These are phyloP conservation scores for Mycena haematopus DNA, from an alignment of 768 basidiomycete species.

Conservation along the genomic window DNA sequence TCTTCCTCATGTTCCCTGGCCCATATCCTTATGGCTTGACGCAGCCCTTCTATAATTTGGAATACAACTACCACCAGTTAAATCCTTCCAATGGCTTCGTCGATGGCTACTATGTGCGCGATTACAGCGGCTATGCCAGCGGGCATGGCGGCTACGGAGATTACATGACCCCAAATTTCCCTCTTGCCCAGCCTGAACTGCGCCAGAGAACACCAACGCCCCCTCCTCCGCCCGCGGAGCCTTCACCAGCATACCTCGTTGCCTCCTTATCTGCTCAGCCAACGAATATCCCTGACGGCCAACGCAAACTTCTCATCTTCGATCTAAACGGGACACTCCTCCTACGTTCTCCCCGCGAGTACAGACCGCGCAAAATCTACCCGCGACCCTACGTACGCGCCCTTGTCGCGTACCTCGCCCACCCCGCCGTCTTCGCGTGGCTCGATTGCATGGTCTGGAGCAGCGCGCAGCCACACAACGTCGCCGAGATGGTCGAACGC, in stretches of 20 bases:
- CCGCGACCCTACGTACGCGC: conserved; percentile 52
- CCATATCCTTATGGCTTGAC: conserved; percentile 9
- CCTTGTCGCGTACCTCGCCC: conserved; percentile 55
- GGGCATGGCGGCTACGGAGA: conserved; percentile 1
- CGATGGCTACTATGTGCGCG: conserved; percentile 2
- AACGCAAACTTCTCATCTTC: conserved; percentile 58
- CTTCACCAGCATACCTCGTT: conserved; percentile 19
- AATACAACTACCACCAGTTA: conserved; percentile 8
- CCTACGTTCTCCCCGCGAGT: conserved; percentile 49
- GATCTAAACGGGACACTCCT: conserved; percentile 62
- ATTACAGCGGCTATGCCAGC: not conserved
- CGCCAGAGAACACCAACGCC: conserved; percentile 15
- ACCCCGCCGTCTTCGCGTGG: conserved; percentile 50
- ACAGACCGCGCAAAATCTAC: conserved; percentile 24
- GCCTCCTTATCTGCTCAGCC: conserved; percentile 13
- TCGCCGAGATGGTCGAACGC: conserved; percentile 56
- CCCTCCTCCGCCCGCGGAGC: conserved; percentile 18
- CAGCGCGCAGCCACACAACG: conserved; percentile 65
- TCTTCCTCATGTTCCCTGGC: not conserved
- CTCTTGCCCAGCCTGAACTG: not conserved
- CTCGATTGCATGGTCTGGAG: conserved; percentile 72
- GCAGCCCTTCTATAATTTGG: conserved; percentile 11
- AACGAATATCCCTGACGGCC: not conserved
- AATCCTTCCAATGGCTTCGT: not conserved
- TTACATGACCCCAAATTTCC: not conserved